Evolutionary conservation across 2,329 filamentous ascomycete species (phyloP).

Genomic region (Epichloe brachyelytri): DNA sequence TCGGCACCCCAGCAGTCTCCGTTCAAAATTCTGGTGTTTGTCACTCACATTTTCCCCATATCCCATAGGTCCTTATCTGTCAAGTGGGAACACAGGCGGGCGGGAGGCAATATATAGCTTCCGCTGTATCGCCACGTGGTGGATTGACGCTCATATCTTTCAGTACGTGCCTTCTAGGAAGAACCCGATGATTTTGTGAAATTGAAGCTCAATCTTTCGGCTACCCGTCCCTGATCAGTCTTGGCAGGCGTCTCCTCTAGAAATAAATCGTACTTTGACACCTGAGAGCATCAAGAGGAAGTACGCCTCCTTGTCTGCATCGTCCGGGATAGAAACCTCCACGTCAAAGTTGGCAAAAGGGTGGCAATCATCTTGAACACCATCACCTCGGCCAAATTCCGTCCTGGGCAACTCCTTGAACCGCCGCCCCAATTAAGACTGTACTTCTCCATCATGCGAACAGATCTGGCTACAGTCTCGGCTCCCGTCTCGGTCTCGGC

Average conservation of each 20-base stretch:
- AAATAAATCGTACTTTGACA: conserved; percentile 27
- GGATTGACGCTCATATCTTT: no score
- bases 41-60: background rate
- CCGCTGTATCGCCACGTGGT: no score
- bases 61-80: background rate
- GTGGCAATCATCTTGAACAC: conserved; percentile 30
- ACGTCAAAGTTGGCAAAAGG: conserved; percentile 33
- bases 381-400: conserved; percentile 37
- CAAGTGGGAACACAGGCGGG: background rate
- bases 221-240: background rate
- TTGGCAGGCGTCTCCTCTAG: background rate
- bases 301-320: conserved; percentile 30
- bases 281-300: conserved; percentile 41
- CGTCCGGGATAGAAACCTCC: conserved; percentile 23
- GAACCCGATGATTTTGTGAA: no score
- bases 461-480: conserved; percentile 3
- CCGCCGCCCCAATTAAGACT: conserved; percentile 41
- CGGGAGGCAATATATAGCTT: no score
- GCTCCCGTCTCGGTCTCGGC: conserved; percentile 13
- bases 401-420: conserved; percentile 35
- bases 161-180: no score
- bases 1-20: no score
- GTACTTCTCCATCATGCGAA: conserved; percentile 31
- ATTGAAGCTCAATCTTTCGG: background rate
- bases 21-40: no score